Evolutionary conservation across 2,329 filamentous ascomycete genomes (phyloP).

Genomic region (Penicillium olsonii): DNA sequence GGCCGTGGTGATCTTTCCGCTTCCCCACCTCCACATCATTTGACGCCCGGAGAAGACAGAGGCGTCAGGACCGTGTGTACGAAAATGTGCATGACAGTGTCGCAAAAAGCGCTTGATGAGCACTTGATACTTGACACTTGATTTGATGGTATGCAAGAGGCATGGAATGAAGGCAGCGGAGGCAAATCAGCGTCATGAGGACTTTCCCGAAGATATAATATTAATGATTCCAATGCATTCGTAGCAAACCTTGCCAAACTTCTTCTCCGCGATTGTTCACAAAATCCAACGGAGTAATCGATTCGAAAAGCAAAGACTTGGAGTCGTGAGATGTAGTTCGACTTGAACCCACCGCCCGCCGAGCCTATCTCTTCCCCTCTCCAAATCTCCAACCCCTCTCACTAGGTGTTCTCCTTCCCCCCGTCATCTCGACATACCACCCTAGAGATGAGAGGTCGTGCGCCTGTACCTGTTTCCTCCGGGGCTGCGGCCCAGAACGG

Average conservation of each 20-base stretch:
- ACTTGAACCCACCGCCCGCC: slow-evolving; percentile 15
- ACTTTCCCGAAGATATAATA: too few relatives aligned
- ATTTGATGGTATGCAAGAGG: slow-evolving; percentile 6
- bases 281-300: too few relatives aligned
- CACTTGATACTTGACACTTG: background rate
- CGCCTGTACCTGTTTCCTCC: slow-evolving; percentile 42
- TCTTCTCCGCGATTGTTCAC: too few relatives aligned
- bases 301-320: too few relatives aligned
- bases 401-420: slow-evolving; percentile 27
- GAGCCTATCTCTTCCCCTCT: slow-evolving; percentile 17
- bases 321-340: background rate
- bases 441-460: slow-evolving; percentile 44
- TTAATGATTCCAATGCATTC: background rate
- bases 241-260: too few relatives aligned
- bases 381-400: slow-evolving; percentile 19
- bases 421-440: slow-evolving; percentile 29
- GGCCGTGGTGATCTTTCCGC: slow-evolving; percentile 21
- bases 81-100: too few relatives aligned
- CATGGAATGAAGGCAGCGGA: slow-evolving; percentile 23
- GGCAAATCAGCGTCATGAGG: slow-evolving; percentile 15
- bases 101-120: too few relatives aligned
- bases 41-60: slow-evolving; percentile 12
- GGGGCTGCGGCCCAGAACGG: slow-evolving; percentile 40
- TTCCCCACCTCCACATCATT: slow-evolving; percentile 26
- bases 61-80: background rate